Conservation (phyloP, 2,329 filamentous ascomycete species). For the Neonectria neomacrospora region DNA sequence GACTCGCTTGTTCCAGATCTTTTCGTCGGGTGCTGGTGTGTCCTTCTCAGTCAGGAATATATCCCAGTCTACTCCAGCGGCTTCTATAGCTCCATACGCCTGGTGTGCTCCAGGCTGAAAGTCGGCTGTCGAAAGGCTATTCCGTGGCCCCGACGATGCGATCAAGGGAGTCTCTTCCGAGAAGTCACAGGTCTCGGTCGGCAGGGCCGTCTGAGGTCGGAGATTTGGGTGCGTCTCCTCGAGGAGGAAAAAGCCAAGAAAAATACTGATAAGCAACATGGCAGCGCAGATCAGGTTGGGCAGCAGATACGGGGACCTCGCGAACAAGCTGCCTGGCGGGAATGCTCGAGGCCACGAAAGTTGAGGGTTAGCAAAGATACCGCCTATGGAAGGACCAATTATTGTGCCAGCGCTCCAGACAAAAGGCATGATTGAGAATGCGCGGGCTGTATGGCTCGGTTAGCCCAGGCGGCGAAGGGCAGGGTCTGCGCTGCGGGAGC, state of each 20-base stretch:
- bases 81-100: constrained; percentile 77
- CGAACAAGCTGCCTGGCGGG: constrained; percentile 75
- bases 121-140: constrained; percentile 74
- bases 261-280: constrained; percentile 81
- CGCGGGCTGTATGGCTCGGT: constrained; percentile 67
- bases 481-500: background rate
- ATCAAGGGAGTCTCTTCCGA: constrained; percentile 80
- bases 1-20: constrained; percentile 69
- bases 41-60: constrained; percentile 48
- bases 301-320: constrained; percentile 84
- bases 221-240: constrained; percentile 91
- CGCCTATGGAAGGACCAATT: constrained; percentile 87
- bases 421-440: constrained; percentile 93
- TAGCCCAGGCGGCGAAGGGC: background rate
- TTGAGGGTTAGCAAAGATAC: constrained; percentile 83
- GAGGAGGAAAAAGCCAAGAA: constrained; percentile 82
- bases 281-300: constrained; percentile 87
- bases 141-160: constrained; percentile 77
- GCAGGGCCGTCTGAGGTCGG: constrained; percentile 64
- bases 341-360: constrained; percentile 78
- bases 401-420: constrained; percentile 94
- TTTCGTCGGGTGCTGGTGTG: constrained; percentile 49
- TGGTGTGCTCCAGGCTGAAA: constrained; percentile 84
- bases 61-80: background rate
- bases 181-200: constrained; percentile 62